Conservation (phyloP, 2,329 filamentous ascomycete species). For the Exophiala alcalophila region DNA sequence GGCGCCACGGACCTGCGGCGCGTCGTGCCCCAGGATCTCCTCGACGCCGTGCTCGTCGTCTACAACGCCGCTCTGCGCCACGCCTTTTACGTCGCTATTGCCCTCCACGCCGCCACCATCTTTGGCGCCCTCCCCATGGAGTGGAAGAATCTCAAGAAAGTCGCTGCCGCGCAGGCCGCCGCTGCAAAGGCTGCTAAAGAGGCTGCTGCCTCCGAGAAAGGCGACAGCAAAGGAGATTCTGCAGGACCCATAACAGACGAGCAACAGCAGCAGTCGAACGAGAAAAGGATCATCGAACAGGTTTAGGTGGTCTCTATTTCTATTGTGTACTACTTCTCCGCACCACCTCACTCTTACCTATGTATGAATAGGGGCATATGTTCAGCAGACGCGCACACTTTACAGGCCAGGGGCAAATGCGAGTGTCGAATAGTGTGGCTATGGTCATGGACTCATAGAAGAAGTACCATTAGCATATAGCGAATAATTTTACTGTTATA, state of each 20-base stretch:
- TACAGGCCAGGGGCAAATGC: too few species aligned
- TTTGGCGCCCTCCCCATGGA: constrained; percentile 57
- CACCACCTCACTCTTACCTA: too few species aligned
- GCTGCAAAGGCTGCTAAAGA: constrained; percentile 12
- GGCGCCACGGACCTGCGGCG: constrained; percentile 45
- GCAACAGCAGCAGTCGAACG: background rate
- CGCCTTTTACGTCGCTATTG: constrained; percentile 60
- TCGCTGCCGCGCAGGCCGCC: constrained; percentile 16
- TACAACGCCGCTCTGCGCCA: constrained; percentile 62
- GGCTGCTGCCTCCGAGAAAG: background rate
- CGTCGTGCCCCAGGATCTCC: constrained; percentile 50
- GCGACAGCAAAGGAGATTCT: constrained; percentile 2
- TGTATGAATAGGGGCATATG: too few species aligned
- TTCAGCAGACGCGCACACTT: too few species aligned
- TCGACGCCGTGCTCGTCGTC: constrained; percentile 56
- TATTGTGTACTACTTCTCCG: too few species aligned
- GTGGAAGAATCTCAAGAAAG: constrained; percentile 64
- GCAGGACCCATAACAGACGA: background rate
- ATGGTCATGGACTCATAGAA: too few species aligned
- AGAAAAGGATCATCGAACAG: constrained; percentile 9
- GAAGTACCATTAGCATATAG: too few species aligned
- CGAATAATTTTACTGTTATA: too few species aligned
- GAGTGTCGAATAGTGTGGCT: too few species aligned
- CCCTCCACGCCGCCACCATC: constrained; percentile 53
- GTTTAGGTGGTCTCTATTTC: too few species aligned